Evolutionary conservation across 306 rosid genomes (phyloP).

Genomic region (Cyclanthera cordifolia): DNA sequence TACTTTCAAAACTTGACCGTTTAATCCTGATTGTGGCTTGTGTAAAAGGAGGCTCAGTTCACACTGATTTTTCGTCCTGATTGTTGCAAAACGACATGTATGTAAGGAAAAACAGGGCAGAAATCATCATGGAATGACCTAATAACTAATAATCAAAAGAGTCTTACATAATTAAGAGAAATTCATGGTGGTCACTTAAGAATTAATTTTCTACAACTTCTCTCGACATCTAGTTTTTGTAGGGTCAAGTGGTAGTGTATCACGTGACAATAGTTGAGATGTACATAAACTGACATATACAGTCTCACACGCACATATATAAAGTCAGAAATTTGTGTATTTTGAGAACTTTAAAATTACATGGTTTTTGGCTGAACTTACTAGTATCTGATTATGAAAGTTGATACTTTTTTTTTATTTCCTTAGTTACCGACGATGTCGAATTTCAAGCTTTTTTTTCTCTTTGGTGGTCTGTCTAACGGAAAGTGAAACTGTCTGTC

Average conservation of each 20-base stretch:
- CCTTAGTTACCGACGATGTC: not conserved
- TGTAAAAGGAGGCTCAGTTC: not conserved
- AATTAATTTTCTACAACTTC: too few species aligned
- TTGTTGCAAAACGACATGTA: not conserved
- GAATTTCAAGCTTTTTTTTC: not conserved
- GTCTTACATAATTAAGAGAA: too few species aligned
- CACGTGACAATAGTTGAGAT: too few species aligned
- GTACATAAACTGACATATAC: too few species aligned
- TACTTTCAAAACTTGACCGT: not conserved
- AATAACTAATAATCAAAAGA: too few species aligned
- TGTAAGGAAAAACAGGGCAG: not conserved
- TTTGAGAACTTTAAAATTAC: not conserved
- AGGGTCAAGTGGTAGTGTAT: too few species aligned
- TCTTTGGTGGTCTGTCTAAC: not conserved
- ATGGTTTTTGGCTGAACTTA: not conserved
- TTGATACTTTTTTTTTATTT: not conserved
- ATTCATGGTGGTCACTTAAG: too few species aligned
- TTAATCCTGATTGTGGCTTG: not conserved
- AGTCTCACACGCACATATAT: too few species aligned
- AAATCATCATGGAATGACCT: too few species aligned
- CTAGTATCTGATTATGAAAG: not conserved
- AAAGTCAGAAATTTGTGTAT: not conserved
- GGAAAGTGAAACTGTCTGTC: not conserved
- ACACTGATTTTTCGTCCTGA: not conserved
- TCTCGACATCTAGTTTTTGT: too few species aligned